phyloP scores from a whole-genome alignment of 2,329 filamentous ascomycete genomes.

The Escovopsis sp. region DNA sequence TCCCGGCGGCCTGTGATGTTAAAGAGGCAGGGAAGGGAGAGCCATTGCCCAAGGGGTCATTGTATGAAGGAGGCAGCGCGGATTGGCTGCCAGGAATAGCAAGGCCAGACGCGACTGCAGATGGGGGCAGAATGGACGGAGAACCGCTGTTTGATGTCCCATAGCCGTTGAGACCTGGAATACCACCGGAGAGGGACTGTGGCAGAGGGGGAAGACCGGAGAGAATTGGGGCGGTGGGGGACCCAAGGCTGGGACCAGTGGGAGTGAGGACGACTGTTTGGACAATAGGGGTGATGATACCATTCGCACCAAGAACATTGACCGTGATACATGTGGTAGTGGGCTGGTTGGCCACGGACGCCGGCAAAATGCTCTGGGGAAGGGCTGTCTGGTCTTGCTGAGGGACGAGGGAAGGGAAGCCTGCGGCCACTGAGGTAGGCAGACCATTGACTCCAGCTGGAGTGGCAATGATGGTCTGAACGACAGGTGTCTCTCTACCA shows the following conservation, averaged over 20 bases:
- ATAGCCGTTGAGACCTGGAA: constrained; percentile 15
- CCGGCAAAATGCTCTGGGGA: constrained; percentile 8
- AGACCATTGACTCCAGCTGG: constrained; percentile 5
- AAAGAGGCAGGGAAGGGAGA: constrained; percentile 7
- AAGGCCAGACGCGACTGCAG: constrained; percentile 10
- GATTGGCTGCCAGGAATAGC: constrained; percentile 5
- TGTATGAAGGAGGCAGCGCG: constrained; percentile 7
- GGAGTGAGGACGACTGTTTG: constrained; percentile 17
- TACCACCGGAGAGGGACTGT: constrained; percentile 2
- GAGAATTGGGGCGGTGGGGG: constrained; percentile 7
- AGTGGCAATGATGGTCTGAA: constrained; percentile 13
- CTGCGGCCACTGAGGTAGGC: constrained; percentile 6
- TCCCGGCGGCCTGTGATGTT: constrained; percentile 5
- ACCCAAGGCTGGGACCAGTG: constrained; percentile 8
- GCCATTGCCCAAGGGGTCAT: constrained; percentile 5
- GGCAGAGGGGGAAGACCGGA: constrained; percentile 7
- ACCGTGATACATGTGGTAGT: constrained; percentile 17
- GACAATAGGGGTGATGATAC: constrained; percentile 15
- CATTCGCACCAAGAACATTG: constrained; percentile 16
- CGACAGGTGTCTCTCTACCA: constrained; percentile 15
- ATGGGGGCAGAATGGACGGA: constrained; percentile 5
- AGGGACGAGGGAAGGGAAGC: constrained; percentile 8
- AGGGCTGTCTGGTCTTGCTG: constrained; percentile 7
- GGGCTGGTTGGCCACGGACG: constrained; percentile 5
- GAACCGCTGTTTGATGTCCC: constrained; percentile 4